phyloP scores from a whole-genome alignment of 192 early-diverging fungal species.

The Allomyces macrogynus region DNA sequence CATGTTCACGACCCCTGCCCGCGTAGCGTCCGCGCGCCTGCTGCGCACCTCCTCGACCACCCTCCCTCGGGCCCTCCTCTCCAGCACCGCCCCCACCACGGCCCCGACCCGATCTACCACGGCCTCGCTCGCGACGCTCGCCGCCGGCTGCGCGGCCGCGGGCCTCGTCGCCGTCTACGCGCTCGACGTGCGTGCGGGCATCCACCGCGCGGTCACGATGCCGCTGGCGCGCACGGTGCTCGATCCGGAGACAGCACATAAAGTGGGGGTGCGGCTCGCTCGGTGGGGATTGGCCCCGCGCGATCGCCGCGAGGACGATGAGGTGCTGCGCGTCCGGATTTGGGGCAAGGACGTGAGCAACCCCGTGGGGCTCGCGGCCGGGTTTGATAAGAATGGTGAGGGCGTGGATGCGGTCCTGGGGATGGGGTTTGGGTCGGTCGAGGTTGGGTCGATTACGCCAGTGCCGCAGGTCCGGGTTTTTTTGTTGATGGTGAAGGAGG shows the following conservation, averaged over 20 bases:
- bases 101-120: neutral
- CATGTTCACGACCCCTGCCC: neutral
- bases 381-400: slow-evolving; percentile 81
- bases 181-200: slow-evolving; percentile 48
- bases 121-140: neutral
- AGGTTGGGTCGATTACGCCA: slow-evolving; percentile 76
- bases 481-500: slow-evolving; percentile 1
- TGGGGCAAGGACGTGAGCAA: slow-evolving; percentile 53
- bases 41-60: neutral
- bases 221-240: slow-evolving; percentile 43
- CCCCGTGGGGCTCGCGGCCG: slow-evolving; percentile 73
- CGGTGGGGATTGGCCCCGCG: slow-evolving; percentile 39
- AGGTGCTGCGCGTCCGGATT: slow-evolving; percentile 28
- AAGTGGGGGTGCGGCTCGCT: slow-evolving; percentile 32
- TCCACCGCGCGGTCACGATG: slow-evolving; percentile 41
- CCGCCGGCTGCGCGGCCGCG: slow-evolving; percentile 12
- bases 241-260: slow-evolving; percentile 58
- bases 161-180: slow-evolving; percentile 32
- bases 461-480: slow-evolving; percentile 36
- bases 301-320: slow-evolving; percentile 35
- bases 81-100: neutral
- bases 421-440: slow-evolving; percentile 76
- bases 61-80: too few species aligned
- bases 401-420: slow-evolving; percentile 63
- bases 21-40: neutral